Percentiles rank a stretch among this genome's conserved stretches.
Conservation (phyloP, 495 filamentous ascomycete species). For the Annulohypoxylon stygium region DNA sequence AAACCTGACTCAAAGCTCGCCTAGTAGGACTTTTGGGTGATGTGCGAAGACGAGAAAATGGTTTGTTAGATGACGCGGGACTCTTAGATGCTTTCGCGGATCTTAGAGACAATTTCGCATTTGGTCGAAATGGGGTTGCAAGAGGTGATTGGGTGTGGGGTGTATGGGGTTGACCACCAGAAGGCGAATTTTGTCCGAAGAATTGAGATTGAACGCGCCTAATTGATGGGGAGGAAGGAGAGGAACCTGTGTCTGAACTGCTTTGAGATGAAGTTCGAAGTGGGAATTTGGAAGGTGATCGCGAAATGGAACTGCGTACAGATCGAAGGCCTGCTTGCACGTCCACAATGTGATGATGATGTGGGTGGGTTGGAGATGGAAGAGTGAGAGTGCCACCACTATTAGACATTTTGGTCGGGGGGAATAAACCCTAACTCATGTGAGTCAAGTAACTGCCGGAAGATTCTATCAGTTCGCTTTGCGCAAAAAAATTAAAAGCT, state of each 20-base stretch:
- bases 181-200: constrained; percentile 47
- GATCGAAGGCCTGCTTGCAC: constrained; percentile 80
- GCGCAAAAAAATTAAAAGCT: neutral
- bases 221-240: constrained; percentile 48
- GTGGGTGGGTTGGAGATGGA: constrained; percentile 77
- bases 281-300: constrained; percentile 87
- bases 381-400: constrained; percentile 82
- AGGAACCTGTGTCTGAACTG: constrained; percentile 46
- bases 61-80: constrained; percentile 57
- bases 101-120: constrained; percentile 66
- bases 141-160: constrained; percentile 52
- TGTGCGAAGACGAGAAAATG: constrained; percentile 64
- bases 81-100: constrained; percentile 61
- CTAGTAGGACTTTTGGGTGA: constrained; percentile 82
- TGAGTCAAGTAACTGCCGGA: neutral
- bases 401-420: constrained; percentile 57
- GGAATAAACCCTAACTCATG: neutral
- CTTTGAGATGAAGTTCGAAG: constrained; percentile 64
- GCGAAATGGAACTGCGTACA: constrained; percentile 84
- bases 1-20: constrained; percentile 76
- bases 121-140: constrained; percentile 57
- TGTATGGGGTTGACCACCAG: constrained; percentile 48
- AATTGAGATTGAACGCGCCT: constrained; percentile 49
- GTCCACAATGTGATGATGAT: constrained; percentile 78
- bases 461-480: neutral